Evolutionary conservation across 257 asterid genomes (phyloP), one percentile per base, ranked within the genome.

Genomic region (Nemophila menziesii): DNA sequence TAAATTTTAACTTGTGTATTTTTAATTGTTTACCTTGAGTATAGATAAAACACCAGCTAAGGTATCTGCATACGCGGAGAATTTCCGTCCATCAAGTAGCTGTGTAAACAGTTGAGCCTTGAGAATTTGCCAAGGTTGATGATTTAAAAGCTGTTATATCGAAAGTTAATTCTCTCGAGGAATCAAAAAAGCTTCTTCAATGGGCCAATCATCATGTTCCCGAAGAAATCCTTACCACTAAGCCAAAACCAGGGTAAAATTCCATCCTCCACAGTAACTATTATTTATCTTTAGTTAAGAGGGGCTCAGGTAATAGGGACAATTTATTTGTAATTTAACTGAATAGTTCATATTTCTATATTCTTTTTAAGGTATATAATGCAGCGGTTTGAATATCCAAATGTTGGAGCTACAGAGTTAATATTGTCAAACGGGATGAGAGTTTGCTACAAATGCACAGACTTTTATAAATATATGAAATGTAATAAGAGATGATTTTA

Each of bases 71-170:
- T 79, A 74, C 59, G 65, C 94, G 5, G 94, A 68, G 54, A 77
- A 69, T 56, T 82, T 86, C 39, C 72, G 36, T 43, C 79, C 94
- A 55, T 74, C 87, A 22, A 63, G 23, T 56, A 74, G 86, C 74
- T 82, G 94, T 38, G 94, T 82, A 86, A 75, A 73, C 90, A 51
- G 69, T 86, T 74, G 94, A 86, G 80, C 97, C 97, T 54, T 93
- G 56, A 63, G 78, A 82, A 54, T 55, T 72, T 52, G 77, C 81
- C 49, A 66, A 75, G 12, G 85, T 72, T 68, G 83, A 86, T 61
- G 82, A 65, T 49, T 51, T 86, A 62, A 75, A 69, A 67, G 60
- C 66, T 44, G 76, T 77, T 63, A 87, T 82, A 51, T 51, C 52
- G 54, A 72, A 68, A 74, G 67, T 79, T 64, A 77, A 79, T 67